Percentiles rank a stretch among this genome's conserved stretches.
phyloP scores from a whole-genome alignment of 2,329 filamentous ascomycete species.

The Clonostachys byssicola region DNA sequence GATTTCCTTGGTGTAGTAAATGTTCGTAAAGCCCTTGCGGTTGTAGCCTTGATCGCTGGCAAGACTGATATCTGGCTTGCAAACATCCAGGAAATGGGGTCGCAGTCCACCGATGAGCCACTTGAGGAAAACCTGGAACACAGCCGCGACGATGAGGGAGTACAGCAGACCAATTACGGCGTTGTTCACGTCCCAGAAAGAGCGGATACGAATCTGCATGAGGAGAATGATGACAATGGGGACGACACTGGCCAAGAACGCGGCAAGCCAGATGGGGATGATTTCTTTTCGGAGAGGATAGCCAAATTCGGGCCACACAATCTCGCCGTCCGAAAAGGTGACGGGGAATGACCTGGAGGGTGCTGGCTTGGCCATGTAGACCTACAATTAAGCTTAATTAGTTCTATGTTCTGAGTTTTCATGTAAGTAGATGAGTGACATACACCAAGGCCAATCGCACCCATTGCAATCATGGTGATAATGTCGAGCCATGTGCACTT shows the following conservation, averaged over 20 bases:
- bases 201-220: slow-evolving; percentile 64
- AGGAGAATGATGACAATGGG: slow-evolving; percentile 62
- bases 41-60: slow-evolving; percentile 31
- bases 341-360: slow-evolving; percentile 68
- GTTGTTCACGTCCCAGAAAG: slow-evolving; percentile 70
- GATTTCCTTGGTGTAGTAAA: slow-evolving; percentile 67
- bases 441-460: slow-evolving; percentile 64
- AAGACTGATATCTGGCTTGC: slow-evolving; percentile 45
- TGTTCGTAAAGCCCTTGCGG: slow-evolving; percentile 44
- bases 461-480: slow-evolving; percentile 62
- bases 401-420: too few relatives aligned
- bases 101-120: slow-evolving; percentile 70
- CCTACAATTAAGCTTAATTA: slow-evolving; percentile 22
- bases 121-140: slow-evolving; percentile 75
- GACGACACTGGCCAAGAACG: slow-evolving; percentile 59
- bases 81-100: slow-evolving; percentile 69
- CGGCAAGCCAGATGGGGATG: slow-evolving; percentile 67
- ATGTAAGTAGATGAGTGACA: slow-evolving; percentile 12
- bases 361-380: slow-evolving; percentile 61
- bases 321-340: slow-evolving; percentile 59
- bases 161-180: slow-evolving; percentile 66
- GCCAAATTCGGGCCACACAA: slow-evolving; percentile 67
- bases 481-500: slow-evolving; percentile 65
- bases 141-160: slow-evolving; percentile 63
- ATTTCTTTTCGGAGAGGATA: slow-evolving; percentile 69